A percentile compares a stretch with the other conserved stretches of the same genome.
phyloP scores from a whole-genome alignment of 305 asterid species.

The Fraxinus paxiana region DNA sequence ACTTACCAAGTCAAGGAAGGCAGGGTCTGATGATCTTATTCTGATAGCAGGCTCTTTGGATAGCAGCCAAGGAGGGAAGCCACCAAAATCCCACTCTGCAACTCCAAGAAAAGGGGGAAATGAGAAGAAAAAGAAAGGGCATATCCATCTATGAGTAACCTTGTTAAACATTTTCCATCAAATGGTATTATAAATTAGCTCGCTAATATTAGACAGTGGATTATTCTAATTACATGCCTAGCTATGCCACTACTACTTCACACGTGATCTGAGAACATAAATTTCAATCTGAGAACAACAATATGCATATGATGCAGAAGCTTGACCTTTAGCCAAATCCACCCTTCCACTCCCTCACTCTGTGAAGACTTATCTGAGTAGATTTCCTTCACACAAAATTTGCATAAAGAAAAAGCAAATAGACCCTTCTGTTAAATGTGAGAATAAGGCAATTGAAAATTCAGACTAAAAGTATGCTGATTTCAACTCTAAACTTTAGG shows the following conservation, averaged over 20 bases:
- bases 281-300: not conserved
- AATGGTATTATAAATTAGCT: not conserved
- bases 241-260: not conserved
- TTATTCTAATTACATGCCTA: not conserved
- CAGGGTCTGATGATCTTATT: slow-evolving; percentile 82
- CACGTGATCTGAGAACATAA: not conserved
- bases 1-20: slow-evolving; percentile 64
- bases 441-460: not conserved
- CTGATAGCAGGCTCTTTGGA: slow-evolving; percentile 68
- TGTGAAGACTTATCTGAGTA: not conserved
- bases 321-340: not conserved
- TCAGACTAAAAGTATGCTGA: not conserved
- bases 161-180: not conserved
- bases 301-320: not conserved
- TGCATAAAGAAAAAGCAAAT: not conserved
- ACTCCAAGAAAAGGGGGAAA: slow-evolving; percentile 12
- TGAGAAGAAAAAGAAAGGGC: slow-evolving; percentile 8
- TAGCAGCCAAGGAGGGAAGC: slow-evolving; percentile 92
- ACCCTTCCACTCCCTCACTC: not conserved
- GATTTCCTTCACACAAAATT: not conserved
- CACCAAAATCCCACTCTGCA: slow-evolving; percentile 98
- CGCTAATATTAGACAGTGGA: not conserved
- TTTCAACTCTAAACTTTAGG: not conserved
- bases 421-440: not conserved
- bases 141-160: not conserved